phyloP scores from a whole-genome alignment of 164 flowering plant genomes.

The Nelumbo lutea region DNA sequence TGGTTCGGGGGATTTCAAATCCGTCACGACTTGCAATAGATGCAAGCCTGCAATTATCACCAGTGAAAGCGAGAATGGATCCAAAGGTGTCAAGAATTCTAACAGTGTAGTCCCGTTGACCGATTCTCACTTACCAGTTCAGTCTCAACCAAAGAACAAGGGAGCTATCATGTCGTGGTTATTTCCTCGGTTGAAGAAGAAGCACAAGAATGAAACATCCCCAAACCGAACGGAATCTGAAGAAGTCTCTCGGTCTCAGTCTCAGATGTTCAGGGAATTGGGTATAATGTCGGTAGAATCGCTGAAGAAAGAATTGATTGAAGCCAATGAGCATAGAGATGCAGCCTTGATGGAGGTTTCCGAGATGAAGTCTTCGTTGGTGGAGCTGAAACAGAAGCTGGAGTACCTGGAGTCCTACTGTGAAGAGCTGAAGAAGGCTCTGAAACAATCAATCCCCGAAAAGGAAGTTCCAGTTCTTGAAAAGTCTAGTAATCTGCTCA shows the following conservation, averaged over 20 bases:
- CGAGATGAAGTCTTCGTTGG: conserved; percentile 75
- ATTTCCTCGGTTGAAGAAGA: conserved; percentile 67
- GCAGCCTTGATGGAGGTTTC: conserved; percentile 65
- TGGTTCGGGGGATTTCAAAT: conserved; percentile 52
- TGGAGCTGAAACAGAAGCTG: conserved; percentile 61
- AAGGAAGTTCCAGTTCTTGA: conserved; percentile 32
- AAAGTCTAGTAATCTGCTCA: conserved; percentile 28
- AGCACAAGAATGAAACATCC: conserved; percentile 55
- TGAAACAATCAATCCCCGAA: conserved; percentile 43
- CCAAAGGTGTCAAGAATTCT: conserved; percentile 30
- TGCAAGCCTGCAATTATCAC: conserved; percentile 60
- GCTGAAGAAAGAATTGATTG: conserved; percentile 68
- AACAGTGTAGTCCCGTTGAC: conserved; percentile 50
- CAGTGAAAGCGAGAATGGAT: conserved; percentile 26
- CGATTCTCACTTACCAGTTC: conserved; percentile 47
- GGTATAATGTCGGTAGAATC: conserved; percentile 57
- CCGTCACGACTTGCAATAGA: conserved; percentile 56
- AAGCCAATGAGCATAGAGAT: conserved; percentile 67
- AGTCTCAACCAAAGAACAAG: conserved; percentile 41
- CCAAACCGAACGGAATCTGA: conserved; percentile 58
- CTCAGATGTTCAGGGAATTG: conserved; percentile 43
- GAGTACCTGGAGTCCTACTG: conserved; percentile 74
- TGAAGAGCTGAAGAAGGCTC: conserved; percentile 67
- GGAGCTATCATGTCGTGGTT: conserved; percentile 58
- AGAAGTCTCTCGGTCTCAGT: conserved; percentile 29